These are phyloP conservation scores for Hypericum perforatum DNA, from an alignment of 345 rosid species.

Conservation along the genomic window DNA sequence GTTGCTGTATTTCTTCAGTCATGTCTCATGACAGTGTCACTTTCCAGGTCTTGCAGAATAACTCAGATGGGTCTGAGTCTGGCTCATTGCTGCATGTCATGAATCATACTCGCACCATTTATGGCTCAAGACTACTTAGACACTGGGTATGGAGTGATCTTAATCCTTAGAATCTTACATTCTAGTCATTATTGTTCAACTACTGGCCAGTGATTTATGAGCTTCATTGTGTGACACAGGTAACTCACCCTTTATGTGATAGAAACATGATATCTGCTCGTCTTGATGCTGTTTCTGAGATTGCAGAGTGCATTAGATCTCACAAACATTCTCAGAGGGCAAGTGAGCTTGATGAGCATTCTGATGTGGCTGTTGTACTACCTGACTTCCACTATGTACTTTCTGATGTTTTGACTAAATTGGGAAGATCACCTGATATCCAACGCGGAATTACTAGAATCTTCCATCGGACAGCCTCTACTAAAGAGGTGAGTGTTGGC, in stretches of 20 bases:
- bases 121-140: conserved; percentile 84
- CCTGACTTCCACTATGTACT: conserved; percentile 45
- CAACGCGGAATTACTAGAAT: conserved; percentile 97
- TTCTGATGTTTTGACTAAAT: conserved; percentile 59
- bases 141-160: conserved; percentile 62
- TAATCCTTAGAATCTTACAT: neutral
- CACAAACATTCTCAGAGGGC: conserved; percentile 31
- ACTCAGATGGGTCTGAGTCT: conserved; percentile 67
- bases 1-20: too few species aligned
- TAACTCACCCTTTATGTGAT: conserved; percentile 82
- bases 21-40: neutral
- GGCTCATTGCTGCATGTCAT: conserved; percentile 68
- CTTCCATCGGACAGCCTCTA: conserved; percentile 80
- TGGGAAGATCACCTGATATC: conserved; percentile 75
- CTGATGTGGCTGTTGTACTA: conserved; percentile 26
- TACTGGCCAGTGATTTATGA: conserved; percentile 6
- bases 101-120: conserved; percentile 70
- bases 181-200: neutral
- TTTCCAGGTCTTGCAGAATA: conserved; percentile 63
- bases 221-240: conserved; percentile 39
- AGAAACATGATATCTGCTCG: conserved; percentile 79
- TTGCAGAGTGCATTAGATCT: conserved; percentile 67
- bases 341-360: conserved; percentile 26
- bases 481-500: conserved; percentile 56
- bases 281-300: conserved; percentile 97